These are phyloP conservation scores for Capsicum rhomboideum DNA, from an alignment of 257 asterid genomes.

Conservation along the genomic window DNA sequence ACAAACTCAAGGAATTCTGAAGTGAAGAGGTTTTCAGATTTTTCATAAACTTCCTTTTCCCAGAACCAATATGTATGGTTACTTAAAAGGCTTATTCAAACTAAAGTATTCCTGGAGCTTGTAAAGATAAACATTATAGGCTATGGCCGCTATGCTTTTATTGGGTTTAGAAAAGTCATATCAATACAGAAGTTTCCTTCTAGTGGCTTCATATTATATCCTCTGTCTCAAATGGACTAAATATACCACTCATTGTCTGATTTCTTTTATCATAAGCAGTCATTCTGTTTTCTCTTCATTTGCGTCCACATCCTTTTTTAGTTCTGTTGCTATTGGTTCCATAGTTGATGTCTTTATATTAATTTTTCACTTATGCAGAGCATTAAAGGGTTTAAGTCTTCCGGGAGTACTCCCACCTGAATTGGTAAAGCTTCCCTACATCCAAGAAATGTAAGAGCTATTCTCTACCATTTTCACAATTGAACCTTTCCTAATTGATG, in stretches of 20 bases:
- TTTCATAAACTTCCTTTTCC: neutral
- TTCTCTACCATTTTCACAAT: neutral
- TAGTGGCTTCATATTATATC: neutral
- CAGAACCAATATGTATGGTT: neutral
- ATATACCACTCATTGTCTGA: neutral
- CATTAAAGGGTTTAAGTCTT: slow-evolving; percentile 60
- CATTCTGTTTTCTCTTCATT: neutral
- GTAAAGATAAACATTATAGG: neutral
- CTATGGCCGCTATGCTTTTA: neutral
- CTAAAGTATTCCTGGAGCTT: neutral
- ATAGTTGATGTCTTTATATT: neutral
- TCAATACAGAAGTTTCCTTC: neutral
- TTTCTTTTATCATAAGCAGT: neutral
- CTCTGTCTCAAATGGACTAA: neutral
- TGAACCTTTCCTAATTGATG: neutral
- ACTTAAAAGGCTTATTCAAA: neutral
- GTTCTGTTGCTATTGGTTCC: neutral
- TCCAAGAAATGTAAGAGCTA: slow-evolving; percentile 51
- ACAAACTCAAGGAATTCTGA: neutral
- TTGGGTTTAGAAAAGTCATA: neutral
- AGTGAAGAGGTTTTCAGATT: neutral
- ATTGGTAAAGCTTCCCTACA: slow-evolving; percentile 53
- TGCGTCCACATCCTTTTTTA: neutral
- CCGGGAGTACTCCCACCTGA: slow-evolving; percentile 70
- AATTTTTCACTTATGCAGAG: slow-evolving; percentile 43